phyloP scores from a whole-genome alignment of 768 basidiomycete species.

The Lactarius tabidus region DNA sequence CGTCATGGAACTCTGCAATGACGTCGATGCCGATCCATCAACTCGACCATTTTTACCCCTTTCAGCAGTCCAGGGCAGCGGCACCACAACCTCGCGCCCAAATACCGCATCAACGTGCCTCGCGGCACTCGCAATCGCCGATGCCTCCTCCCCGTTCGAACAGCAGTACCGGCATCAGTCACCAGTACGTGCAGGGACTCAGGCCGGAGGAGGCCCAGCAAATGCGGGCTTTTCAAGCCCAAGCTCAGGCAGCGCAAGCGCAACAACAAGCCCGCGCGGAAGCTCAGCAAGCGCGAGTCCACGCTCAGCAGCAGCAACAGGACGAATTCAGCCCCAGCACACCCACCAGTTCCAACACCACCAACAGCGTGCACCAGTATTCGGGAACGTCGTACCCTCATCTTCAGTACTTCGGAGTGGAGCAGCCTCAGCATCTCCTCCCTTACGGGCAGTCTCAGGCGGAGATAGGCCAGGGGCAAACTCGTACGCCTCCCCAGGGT shows the following conservation, averaged over 20 bases:
- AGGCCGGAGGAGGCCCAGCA: slow-evolving; percentile 32
- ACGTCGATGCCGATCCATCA: slow-evolving; percentile 46
- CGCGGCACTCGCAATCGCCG: slow-evolving; percentile 39
- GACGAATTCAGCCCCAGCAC: slow-evolving; percentile 1
- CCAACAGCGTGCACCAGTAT: slow-evolving; percentile 21
- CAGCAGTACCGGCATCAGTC: slow-evolving; percentile 24
- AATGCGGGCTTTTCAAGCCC: slow-evolving; percentile 25
- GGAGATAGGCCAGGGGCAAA: slow-evolving; percentile 12
- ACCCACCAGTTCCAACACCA: slow-evolving; percentile 12
- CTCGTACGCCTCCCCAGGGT: slow-evolving; percentile 23
- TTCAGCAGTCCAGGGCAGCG: slow-evolving; percentile 34
- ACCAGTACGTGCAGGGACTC: slow-evolving; percentile 47
- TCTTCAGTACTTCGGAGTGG: slow-evolving; percentile 21
- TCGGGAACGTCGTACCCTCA: slow-evolving; percentile 20
- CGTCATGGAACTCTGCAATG: slow-evolving; percentile 89
- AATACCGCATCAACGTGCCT: slow-evolving; percentile 34
- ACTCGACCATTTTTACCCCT: slow-evolving; percentile 47
- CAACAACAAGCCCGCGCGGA: slow-evolving; percentile 23
- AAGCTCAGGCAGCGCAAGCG: slow-evolving; percentile 23
- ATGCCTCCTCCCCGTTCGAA: slow-evolving; percentile 36
- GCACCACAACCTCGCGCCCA: slow-evolving; percentile 30
- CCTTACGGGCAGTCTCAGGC: slow-evolving; percentile 20
- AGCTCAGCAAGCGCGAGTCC: slow-evolving; percentile 24
- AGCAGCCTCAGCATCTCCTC: slow-evolving; percentile 18
- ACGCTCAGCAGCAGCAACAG: slow-evolving; percentile 4